Percentiles rank a stretch among this genome's conserved stretches.
Evolutionary conservation across 2,329 filamentous ascomycete species (phyloP).

Genomic region (Ophiostoma sp.): DNA sequence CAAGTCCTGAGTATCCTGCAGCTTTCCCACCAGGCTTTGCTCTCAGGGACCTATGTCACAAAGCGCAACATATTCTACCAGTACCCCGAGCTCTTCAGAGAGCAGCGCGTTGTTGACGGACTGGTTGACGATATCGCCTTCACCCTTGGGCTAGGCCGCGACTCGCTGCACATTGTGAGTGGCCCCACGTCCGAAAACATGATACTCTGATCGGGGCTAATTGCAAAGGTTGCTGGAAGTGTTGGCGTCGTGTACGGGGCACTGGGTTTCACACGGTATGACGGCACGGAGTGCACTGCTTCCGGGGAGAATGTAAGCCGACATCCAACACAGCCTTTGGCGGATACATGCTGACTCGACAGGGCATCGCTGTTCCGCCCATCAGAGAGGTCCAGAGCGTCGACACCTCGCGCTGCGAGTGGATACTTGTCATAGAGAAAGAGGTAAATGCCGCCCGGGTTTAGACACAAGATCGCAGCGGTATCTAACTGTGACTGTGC

Average conservation of each 20-base stretch:
- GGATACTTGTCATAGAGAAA: conserved; percentile 74
- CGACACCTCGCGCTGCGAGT: conserved; percentile 47
- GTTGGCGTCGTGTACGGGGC: conserved; percentile 66
- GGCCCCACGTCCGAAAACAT: background rate
- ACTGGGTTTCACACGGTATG: conserved; percentile 38
- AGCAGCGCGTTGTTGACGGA: conserved; percentile 62
- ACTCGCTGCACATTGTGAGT: conserved; percentile 63
- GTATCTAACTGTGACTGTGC: background rate
- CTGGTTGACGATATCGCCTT: conserved; percentile 70
- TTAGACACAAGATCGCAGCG: background rate
- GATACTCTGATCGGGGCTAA: background rate
- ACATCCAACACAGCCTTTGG: no score
- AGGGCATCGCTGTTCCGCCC: conserved; percentile 60
- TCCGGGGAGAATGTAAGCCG: conserved; percentile 19
- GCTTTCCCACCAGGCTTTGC: conserved; percentile 54
- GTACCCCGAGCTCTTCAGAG: conserved; percentile 64
- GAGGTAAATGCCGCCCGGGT: conserved; percentile 40
- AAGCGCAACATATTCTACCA: conserved; percentile 79
- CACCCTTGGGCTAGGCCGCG: conserved; percentile 60
- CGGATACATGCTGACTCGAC: background rate
- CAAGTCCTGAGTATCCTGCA: conserved; percentile 55
- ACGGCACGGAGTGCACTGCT: conserved; percentile 28
- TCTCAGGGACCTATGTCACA: conserved; percentile 51
- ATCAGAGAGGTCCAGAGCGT: conserved; percentile 46
- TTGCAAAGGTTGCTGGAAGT: conserved; percentile 59